phyloP scores from a whole-genome alignment of 108 stramenopile species.

The Fragilaria crotonensis region DNA sequence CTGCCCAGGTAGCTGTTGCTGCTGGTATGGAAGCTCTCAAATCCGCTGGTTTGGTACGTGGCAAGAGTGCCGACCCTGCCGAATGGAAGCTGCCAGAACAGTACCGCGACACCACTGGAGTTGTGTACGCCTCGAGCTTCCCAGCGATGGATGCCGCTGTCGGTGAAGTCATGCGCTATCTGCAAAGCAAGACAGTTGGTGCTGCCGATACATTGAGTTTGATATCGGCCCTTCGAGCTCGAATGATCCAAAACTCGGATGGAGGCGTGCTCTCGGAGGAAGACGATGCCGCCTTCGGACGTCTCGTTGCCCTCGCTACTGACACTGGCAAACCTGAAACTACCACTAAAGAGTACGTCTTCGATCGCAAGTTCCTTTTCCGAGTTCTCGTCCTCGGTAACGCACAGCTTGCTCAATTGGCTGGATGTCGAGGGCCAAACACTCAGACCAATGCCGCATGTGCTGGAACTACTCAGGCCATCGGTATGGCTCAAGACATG shows the following conservation, averaged over 20 bases:
- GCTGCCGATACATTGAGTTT: conserved; percentile 71
- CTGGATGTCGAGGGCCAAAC: conserved; percentile 92
- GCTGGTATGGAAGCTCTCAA: conserved; percentile 94
- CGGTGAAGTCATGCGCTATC: conserved; percentile 90
- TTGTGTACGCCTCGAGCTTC: conserved; percentile 93
- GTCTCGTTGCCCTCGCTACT: conserved; percentile 52
- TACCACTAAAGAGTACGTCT: conserved; percentile 61
- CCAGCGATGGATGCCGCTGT: conserved; percentile 97
- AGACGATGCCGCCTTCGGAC: conserved; percentile 81
- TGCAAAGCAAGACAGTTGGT: conserved; percentile 82
- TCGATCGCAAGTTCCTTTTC: conserved; percentile 97
- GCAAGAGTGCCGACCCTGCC: conserved; percentile 56
- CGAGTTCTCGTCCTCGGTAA: conserved; percentile 91
- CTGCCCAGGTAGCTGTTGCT: conserved; percentile 92
- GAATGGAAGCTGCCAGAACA: conserved; percentile 88
- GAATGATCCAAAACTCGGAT: conserved; percentile 62
- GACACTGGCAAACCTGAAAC: conserved; percentile 31
- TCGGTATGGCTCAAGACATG: conserved; percentile 96
- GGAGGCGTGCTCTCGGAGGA: conserved; percentile 66
- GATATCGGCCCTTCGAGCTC: conserved; percentile 67
- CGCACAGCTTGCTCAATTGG: conserved; percentile 93
- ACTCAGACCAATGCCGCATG: conserved; percentile 97
- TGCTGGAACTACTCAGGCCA: conserved; percentile 94
- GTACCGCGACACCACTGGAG: conserved; percentile 90
- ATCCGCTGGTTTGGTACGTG: conserved; percentile 85